Base-by-base conservation (phyloP, 441 rosid species). In the Metrosideros polymorpha region DNA sequence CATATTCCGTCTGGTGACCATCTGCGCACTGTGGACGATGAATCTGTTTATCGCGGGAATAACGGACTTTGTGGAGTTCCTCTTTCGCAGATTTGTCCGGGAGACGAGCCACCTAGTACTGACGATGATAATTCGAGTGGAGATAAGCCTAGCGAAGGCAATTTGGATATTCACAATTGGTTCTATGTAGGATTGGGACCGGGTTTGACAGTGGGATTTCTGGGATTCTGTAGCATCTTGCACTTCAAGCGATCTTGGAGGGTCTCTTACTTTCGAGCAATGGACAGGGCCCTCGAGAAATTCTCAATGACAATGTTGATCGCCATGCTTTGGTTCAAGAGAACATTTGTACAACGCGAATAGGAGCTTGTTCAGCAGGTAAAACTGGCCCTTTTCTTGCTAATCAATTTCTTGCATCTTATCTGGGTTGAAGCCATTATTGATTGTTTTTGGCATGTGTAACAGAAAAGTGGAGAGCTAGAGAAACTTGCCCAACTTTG, bases 131-230 rank as follows among this genome's bases (percentile, higher is more conserved):
- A 14, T 59, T 59, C 22, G 1, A 9, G 25, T 2, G 76, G 19
- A 63, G 76, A 32, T 2, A 63, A 63, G 13, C 43, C 76, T 2
- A 18, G 25, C 1, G 25, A 45, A 42, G 1, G 19, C 2, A 12
- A 79, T 49, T 43, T 79, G 83, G 52, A 79, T 2, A 12, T 43
- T 10, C 9, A 7, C 10, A 79, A 63, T 32, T 63, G 76, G 76
- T 63, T 63, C 13, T 63, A 32, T 18, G 25, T 3, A 0, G 53
- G 83, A 43, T 45, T 88, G n/a, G 84, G 66, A 47, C 85, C 87
- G 27, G 89, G 90, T 35, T 88, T 89, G 84, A n/a, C 39, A 53
- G 82, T 88, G 30, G 86, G 93, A 52, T 87, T 89, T 45, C 76
- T 87, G 89, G 71, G 86, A 8, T 45, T 89, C 0, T 86, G 84